A percentile compares a stretch with the other conserved stretches of the same genome.
These are phyloP conservation scores for Penicillium sp. DNA, from an alignment of 2,329 filamentous ascomycete genomes.

Conservation along the genomic window DNA sequence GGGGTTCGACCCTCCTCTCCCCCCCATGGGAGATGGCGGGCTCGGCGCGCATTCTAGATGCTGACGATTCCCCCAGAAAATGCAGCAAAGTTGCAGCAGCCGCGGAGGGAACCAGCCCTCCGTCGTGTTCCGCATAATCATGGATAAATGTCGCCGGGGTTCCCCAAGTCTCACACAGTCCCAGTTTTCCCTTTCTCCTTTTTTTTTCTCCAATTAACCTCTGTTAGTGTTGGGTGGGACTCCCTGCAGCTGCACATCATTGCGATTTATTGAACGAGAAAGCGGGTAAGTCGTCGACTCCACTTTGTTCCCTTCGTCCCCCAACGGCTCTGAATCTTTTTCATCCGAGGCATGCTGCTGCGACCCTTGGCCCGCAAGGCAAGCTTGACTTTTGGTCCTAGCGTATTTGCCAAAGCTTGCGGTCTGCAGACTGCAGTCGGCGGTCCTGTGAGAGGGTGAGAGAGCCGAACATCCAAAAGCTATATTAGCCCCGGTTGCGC, in stretches of 20 bases:
- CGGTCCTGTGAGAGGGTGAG: no score
- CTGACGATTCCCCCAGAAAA: neutral
- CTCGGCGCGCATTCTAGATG: constrained; percentile 5
- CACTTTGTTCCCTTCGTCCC: constrained; percentile 21
- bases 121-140: no score
- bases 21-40: neutral
- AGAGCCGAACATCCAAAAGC: constrained; percentile 4
- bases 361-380: no score
- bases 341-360: no score
- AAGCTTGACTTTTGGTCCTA: no score
- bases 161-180: no score
- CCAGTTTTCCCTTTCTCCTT: neutral
- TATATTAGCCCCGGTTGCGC: constrained; percentile 23
- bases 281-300: constrained; percentile 20
- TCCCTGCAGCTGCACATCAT: constrained; percentile 24
- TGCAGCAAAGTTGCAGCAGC: no score
- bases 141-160: no score
- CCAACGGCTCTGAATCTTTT: constrained; percentile 7
- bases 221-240: constrained; percentile 20
- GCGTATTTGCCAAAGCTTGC: no score
- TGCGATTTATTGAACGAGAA: constrained; percentile 18
- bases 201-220: constrained; percentile 21
- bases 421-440: no score
- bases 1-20: constrained; percentile 2
- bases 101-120: no score